phyloP scores from a whole-genome alignment of 2,329 filamentous ascomycete genomes.

The Fusarium miscanthi region DNA sequence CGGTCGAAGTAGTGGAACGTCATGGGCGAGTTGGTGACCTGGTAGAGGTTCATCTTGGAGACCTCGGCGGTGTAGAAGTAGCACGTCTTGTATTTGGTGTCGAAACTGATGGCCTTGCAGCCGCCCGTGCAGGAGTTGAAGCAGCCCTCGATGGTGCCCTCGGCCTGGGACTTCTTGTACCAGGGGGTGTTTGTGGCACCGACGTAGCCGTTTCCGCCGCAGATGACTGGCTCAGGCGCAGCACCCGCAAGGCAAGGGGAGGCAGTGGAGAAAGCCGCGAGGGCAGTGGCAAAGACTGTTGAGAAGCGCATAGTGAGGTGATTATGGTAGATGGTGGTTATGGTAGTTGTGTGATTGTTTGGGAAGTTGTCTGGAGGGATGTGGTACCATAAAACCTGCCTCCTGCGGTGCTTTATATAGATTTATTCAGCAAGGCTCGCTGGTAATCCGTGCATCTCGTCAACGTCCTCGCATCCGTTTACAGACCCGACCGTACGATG shows the following conservation, averaged over 20 bases:
- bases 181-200: neutral
- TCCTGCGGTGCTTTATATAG: neutral
- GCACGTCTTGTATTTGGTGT: neutral
- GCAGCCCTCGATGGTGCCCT: neutral
- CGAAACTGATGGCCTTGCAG: neutral
- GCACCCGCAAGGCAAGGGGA: neutral
- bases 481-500: neutral
- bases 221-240: neutral
- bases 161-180: neutral
- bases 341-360: no score
- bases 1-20: neutral
- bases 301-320: neutral
- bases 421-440: rapidly evolving
- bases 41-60: neutral
- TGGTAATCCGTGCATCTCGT: rapidly evolving
- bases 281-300: neutral
- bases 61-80: neutral
- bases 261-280: neutral
- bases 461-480: neutral
- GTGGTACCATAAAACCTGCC: neutral
- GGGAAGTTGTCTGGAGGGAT: neutral
- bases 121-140: neutral
- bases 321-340: no score
- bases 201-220: neutral
- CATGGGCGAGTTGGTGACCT: neutral